Base-by-base conservation (phyloP, 2,329 filamentous ascomycete genomes). In the Alternaria angustiovoidea region DNA sequence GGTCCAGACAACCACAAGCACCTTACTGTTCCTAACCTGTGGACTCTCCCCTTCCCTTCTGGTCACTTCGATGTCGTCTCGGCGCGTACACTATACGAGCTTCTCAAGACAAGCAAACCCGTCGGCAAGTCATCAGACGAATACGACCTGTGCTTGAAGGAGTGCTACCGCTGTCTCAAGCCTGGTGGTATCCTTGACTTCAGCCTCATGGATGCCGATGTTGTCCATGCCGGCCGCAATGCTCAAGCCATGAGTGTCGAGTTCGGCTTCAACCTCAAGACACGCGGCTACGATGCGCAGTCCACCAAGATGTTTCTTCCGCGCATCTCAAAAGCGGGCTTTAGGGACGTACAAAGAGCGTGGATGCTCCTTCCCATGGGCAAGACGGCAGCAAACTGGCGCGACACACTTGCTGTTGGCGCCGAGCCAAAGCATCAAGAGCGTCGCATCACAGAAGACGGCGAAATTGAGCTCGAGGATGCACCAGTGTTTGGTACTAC, bases 121-220 rank as follows among this genome's bases (percentile, higher is more conserved):
- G 59, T 73, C 2, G 75, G 75, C 16, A 72, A 68, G 60, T 73
- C 75, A n/a, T 70, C 66, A 34, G 93, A 98, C 73, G 94, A 98
- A 80, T 97, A 94, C 85, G 92, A 96, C 75, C 85, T 89, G 49
- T 95, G 92, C 62, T 84, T 98, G 8, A 84, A 83, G 53, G 95
- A 99, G 81, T 96, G 93, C 77, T 89, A 92, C 82, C 93, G 95
- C 60, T 90, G 96, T 59, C 88, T 97, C 68, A 97, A 97, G 81
- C 94, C 94, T 0, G 93, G 93, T 51, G 95, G 95, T 32, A 94
- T 94, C 78, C 83, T 99, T 59, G 95, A 99, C 75, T 99, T 95
- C 81, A 89, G 88, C 63, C 81, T 98, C 44, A 87, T 98, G 69
- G 95, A 99, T 78, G 91, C 93, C 1, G 93, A 96, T 73, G 89